A percentile compares a stretch with the other conserved stretches of the same genome.
Evolutionary conservation across 2,329 filamentous ascomycete species (phyloP).

Genomic region (Sporothrix humicola): DNA sequence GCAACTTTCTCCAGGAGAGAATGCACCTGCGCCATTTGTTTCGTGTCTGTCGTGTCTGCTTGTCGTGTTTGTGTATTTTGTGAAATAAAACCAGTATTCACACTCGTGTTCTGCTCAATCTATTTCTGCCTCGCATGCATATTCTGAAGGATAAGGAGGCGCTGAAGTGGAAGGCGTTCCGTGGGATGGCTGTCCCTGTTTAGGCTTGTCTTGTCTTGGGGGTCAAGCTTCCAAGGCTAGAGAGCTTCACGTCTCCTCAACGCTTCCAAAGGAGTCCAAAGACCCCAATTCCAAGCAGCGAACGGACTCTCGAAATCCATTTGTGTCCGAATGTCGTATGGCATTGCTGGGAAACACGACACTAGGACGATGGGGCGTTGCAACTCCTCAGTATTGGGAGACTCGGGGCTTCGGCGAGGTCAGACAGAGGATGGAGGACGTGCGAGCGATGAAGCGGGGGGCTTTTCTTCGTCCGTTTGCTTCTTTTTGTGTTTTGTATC

Average conservation of each 20-base stretch:
- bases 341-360: not conserved
- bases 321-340: not conserved
- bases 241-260: not conserved
- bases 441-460: not conserved
- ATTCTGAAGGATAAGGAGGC: not conserved
- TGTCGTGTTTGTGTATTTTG: not conserved
- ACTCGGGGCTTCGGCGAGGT: slow-evolving; percentile 2
- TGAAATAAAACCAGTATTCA: too few species aligned
- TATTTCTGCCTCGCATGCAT: not conserved
- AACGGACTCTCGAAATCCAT: not conserved
- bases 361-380: not conserved
- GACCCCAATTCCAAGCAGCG: not conserved
- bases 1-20: not conserved
- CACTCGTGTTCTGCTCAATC: not conserved
- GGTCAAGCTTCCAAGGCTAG: not conserved
- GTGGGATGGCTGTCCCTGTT: not conserved
- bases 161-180: slow-evolving; percentile 1
- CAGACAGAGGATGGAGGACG: slow-evolving; percentile 18
- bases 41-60: not conserved
- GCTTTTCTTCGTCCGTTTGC: not conserved
- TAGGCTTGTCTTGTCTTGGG: not conserved
- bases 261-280: too few species aligned
- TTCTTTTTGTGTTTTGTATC: not conserved
- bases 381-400: not conserved
- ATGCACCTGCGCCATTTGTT: slow-evolving; percentile 22